Evolutionary conservation across 208 protist genomes (phyloP), one percentile per base, ranked within the genome.

Genomic region (Acanthamoeba culbertsoni): DNA sequence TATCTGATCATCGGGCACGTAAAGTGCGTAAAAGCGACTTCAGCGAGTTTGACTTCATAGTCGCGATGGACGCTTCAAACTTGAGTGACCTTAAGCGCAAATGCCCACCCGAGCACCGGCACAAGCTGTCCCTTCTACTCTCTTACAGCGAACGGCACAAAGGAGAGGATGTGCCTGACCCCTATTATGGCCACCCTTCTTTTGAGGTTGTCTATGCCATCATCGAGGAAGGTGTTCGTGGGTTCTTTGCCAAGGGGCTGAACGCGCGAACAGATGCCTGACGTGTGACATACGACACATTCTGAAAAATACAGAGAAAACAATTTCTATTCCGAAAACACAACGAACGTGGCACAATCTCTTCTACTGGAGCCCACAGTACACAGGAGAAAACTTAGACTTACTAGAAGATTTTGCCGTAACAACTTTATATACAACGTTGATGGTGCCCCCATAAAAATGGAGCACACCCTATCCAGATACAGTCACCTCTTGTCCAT

Each of bases 11-110:
- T 28, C 28, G 55, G 1, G 92, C 94, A 4, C 59, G 94, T 7
- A 82, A 95, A 71, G 89, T 88, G 86, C 26, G 40, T 7, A 93
- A 59, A 48, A 82, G 35, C 14, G 94, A 95, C 45, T 95, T 94
- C 53, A 91, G 92, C 2, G 57, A 90, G 33, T 95, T 94, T 28
- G 94, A 95, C 42, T 84, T 86, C n/a, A 59, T 95, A 20, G 73
- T 95, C 33, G 63, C 90, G 20, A 82, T 95, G 94, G 94, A 95
- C 55, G 37, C 45, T 35, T 57, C 35, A 28, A 93, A 95, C 91
- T 53, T 90, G 20, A 31, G 35, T 23, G 82, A 90, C 82, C 57
- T 90, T 37, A 90, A 90, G 82, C 35, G 51, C 82, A 90, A 53
- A 26, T 90, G 82, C 53, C 82, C 82, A 23, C 53, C 12, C 16